Base-by-base conservation (phyloP, 805 yeast genomes). In the Wickerhamomyces strasburgensis region DNA sequence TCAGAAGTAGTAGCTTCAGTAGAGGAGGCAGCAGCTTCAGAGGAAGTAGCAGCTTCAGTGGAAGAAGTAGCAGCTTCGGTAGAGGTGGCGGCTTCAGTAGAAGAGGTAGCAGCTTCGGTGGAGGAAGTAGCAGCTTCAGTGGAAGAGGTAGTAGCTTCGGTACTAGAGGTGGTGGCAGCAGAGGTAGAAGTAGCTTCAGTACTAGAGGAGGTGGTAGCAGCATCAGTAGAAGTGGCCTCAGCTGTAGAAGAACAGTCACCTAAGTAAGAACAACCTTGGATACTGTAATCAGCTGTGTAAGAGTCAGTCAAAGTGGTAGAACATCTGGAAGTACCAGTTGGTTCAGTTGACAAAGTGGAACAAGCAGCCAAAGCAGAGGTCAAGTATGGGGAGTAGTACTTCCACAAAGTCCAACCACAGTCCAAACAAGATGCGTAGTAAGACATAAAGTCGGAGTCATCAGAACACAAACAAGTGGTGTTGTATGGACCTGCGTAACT, bases 381-480 rank as follows among this genome's bases (percentile, higher is more conserved):
- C 35, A 61, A 44, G 47, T 43, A 58, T 1, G 35, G 27, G n/a
- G 47, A 47, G 43, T 60, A 60, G 46, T 59, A 56, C 27, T 49
- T 38, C 60, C 59, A 61, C 35, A 61, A 42, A 44, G 64, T 60
- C 65, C 64, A 60, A 29, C 65, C 66, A 51, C 66, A 61, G 34
- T 54, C 58, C 35, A 60, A 46, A 49, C 66, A 61, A 3, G 40
- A 47, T 13, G 43, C 49, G 31, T 52, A 52, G 29, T 38, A 31
- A 3, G 31, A 10, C 36, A 37, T 35, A 46, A 50, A 54, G 19
- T 58, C 13, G 66, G 35, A 24, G 10, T 23, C 33, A 14, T 17
- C 14, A 8, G 36, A 39, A 43, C 54, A 49, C 29, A 42, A 37
- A 36, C 56, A 51, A 14, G n/a, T 19, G 24, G 35, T 23, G 35